phyloP scores from a whole-genome alignment of 1,284 basidiomycete genomes.

The Singerocomus inundabilis region DNA sequence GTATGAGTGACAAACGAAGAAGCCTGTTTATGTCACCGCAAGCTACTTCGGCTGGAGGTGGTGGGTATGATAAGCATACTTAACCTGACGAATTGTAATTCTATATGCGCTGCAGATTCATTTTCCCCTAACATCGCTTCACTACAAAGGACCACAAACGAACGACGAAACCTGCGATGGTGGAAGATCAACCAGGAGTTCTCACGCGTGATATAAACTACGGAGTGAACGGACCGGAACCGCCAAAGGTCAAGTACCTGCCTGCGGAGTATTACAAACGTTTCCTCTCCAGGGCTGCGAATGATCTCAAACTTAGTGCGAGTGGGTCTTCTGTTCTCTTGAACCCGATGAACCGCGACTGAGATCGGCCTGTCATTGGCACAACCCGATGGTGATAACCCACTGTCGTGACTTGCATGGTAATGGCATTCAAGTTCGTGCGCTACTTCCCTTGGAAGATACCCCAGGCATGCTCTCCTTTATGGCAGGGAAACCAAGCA shows the following conservation, averaged over 20 bases:
- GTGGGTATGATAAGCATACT: background rate
- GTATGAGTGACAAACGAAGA: background rate
- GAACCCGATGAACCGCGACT: background rate
- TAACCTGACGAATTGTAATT: background rate
- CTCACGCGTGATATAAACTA: background rate
- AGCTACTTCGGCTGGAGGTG: background rate
- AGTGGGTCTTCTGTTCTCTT: slow-evolving; percentile 1
- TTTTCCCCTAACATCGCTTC: background rate
- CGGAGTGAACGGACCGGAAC: background rate
- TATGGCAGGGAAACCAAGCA: slow-evolving; percentile 3
- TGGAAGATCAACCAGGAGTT: background rate
- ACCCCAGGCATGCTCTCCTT: background rate
- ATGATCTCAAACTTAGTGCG: background rate
- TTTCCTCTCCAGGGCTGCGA: slow-evolving; percentile 1
- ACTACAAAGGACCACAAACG: background rate
- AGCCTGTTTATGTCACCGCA: background rate
- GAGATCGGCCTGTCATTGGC: background rate
- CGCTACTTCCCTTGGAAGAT: slow-evolving; percentile 5
- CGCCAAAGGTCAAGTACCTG: background rate
- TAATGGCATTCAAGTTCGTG: background rate
- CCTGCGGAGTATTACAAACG: background rate
- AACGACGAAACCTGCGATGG: background rate
- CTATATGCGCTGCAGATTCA: background rate
- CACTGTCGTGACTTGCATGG: background rate
- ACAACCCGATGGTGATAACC: slow-evolving; percentile 1